Base-by-base conservation (phyloP, 2,329 filamentous ascomycete species). In the Colletotrichum camelliae region DNA sequence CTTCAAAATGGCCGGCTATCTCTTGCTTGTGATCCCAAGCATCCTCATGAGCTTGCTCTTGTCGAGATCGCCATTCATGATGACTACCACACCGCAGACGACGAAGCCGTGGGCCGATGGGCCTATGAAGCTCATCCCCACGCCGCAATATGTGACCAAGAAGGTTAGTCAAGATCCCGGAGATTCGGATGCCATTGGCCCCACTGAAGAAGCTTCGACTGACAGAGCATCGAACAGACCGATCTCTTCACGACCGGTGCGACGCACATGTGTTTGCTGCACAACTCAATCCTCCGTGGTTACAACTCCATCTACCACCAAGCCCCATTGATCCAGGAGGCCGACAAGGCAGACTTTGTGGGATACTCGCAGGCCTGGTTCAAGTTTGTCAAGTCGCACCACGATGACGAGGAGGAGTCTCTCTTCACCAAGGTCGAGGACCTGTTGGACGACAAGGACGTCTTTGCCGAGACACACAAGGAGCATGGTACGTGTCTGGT, bases 271-370 rank as follows among this genome's bases (percentile, higher is more conserved):
- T 86, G 88, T 4, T 82, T 92, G 67, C 84, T 92, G 66, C 91
- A 93, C 85, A 93, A 93, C 79, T 85, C 89, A 72, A 89, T 93
- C 79, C 89, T 93, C 77, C 90, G 91, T 57, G 90, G 91, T 70
- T 92, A 90, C 85, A 93, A 93, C 82, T 89, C 87, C 79, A 92
- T 93, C 80, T 92, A 90, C 81, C 87, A 89, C 55, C 91, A 93
- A 81, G 91, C 90, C 1, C 86, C 87, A 13, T 84, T 89, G 78
- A 82, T 93, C 57, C 81, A 85, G 12, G 85, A 87, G 3, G 81
- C 82, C n/a, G 90, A 93, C 81, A 88, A 88, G 81, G 80, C 83
- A 64, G 88, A 90, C 80, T 93, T 93, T 78, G 82, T 92, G 69
- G 87, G 87, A 21, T 93, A 93, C 82, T 85, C 86, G 35, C 84